Evolutionary conservation across 108 stramenopile species (phyloP).

Genomic region (Cyclotella choctawhatcheeana): DNA sequence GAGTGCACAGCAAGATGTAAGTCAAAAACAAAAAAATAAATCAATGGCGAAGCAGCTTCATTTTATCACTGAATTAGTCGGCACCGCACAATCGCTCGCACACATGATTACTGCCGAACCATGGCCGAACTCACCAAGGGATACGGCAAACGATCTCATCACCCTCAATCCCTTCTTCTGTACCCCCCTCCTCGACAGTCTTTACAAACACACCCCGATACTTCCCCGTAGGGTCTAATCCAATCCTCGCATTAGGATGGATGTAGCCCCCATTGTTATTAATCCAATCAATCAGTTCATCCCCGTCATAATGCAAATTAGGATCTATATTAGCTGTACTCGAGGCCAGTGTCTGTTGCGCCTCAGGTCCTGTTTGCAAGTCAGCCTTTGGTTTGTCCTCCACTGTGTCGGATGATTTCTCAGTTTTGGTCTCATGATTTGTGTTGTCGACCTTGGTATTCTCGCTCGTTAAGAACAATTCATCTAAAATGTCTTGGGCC

Average conservation of each 20-base stretch:
- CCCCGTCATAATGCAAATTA: slow-evolving; percentile 42
- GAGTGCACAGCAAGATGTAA: not conserved
- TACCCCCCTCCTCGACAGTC: slow-evolving; percentile 13
- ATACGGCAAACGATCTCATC: slow-evolving; percentile 42
- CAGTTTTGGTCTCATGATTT: not conserved
- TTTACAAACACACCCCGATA: slow-evolving; percentile 56
- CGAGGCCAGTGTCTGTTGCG: not conserved
- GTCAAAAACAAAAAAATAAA: not conserved
- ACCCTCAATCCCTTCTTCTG: slow-evolving; percentile 38
- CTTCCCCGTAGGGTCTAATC: slow-evolving; percentile 43
- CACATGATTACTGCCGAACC: too few species aligned
- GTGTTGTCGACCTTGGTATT: slow-evolving; percentile 4
- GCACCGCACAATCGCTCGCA: too few species aligned
- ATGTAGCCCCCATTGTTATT: slow-evolving; percentile 44
- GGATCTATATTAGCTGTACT: slow-evolving; percentile 10
- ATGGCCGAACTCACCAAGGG: slow-evolving; percentile 53
- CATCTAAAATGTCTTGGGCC: slow-evolving; percentile 6
- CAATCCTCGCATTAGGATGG: slow-evolving; percentile 47
- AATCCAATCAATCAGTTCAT: slow-evolving; percentile 48
- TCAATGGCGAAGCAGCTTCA: not conserved
- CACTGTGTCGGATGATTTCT: not conserved
- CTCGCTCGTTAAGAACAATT: slow-evolving; percentile 6
- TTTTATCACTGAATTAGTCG: too few species aligned
- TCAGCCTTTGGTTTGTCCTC: not conserved
- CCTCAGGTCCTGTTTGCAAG: slow-evolving; percentile 4